These are phyloP conservation scores for Wickerhamiella bombiphila DNA, from an alignment of 805 yeast genomes.

Conservation along the genomic window DNA sequence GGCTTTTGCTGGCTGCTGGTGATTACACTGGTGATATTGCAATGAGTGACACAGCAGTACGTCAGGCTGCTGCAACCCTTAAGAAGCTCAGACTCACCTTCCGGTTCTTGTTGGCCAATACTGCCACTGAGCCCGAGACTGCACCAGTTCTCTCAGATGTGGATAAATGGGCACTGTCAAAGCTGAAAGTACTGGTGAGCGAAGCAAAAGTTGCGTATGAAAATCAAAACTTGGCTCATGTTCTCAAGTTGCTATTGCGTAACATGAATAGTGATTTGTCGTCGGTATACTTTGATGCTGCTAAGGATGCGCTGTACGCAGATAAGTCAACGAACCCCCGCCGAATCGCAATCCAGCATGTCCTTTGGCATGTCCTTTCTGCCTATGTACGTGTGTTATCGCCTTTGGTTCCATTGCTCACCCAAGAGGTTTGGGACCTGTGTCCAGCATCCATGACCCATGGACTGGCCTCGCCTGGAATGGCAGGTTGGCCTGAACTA, in stretches of 20 bases:
- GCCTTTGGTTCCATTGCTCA: constrained; percentile 69
- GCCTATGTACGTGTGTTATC: constrained; percentile 53
- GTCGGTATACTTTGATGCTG: constrained; percentile 70
- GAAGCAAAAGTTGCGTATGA: constrained; percentile 34
- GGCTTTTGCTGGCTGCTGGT: constrained; percentile 81
- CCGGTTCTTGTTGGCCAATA: constrained; percentile 66
- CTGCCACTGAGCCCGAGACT: constrained; percentile 24
- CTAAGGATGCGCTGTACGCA: constrained; percentile 76
- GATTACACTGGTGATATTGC: constrained; percentile 73
- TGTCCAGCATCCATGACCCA: constrained; percentile 26
- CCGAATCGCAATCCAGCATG: constrained; percentile 53
- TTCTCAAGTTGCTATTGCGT: constrained; percentile 49
- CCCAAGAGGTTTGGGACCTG: constrained; percentile 79
- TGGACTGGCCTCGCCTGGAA: constrained; percentile 32
- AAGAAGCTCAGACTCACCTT: constrained; percentile 75
- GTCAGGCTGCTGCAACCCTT: constrained; percentile 63
- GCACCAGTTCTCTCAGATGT: constrained; percentile 12
- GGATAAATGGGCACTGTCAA: constrained; percentile 51
- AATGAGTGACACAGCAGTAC: constrained; percentile 55
- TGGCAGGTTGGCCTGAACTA: constrained; percentile 28
- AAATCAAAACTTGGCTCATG: constrained; percentile 50
- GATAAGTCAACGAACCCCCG: constrained; percentile 34
- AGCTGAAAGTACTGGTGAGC: constrained; percentile 34
- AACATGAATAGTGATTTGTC: constrained; percentile 68
- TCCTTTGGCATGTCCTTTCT: constrained; percentile 37